A percentile compares a stretch with the other conserved stretches of the same genome.
Conservation (phyloP, 179 eudicot genomes). For the Heliamphora pulchella region DNA sequence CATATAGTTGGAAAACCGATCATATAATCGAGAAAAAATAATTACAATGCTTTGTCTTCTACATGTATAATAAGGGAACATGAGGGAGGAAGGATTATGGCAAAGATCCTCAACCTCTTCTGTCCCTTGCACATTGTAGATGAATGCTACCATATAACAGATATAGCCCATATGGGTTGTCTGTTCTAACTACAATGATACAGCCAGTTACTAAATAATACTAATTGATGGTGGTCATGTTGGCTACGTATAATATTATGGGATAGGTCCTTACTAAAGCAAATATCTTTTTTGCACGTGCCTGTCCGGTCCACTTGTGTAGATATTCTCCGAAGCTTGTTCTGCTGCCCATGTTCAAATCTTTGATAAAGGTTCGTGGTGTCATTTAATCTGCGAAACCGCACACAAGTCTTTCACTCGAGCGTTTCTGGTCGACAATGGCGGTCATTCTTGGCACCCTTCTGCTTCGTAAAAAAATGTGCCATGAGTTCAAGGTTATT, state of each 20-base stretch:
- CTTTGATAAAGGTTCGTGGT: background rate
- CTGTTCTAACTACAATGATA: too few relatives aligned
- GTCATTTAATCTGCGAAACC: background rate
- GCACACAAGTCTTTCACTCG: too few relatives aligned
- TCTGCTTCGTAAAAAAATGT: too few relatives aligned
- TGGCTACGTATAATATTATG: too few relatives aligned
- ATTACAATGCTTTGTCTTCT: background rate
- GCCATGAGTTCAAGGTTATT: too few relatives aligned
- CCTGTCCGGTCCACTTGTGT: background rate
- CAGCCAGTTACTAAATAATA: too few relatives aligned
- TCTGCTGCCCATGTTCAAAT: background rate
- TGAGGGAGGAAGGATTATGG: background rate
- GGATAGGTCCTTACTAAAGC: background rate
- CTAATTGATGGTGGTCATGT: too few relatives aligned
- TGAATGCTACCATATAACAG: too few relatives aligned
- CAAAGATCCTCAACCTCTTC: background rate
- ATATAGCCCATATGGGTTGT: too few relatives aligned
- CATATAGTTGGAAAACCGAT: background rate
- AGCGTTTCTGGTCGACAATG: too few relatives aligned
- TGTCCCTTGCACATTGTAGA: too few relatives aligned
- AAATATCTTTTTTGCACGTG: background rate
- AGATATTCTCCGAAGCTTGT: background rate
- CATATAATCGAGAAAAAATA: background rate
- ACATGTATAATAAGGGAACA: background rate
- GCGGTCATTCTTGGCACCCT: too few relatives aligned